phyloP scores from a whole-genome alignment of 257 asterid species.

The Datura wrightii region DNA sequence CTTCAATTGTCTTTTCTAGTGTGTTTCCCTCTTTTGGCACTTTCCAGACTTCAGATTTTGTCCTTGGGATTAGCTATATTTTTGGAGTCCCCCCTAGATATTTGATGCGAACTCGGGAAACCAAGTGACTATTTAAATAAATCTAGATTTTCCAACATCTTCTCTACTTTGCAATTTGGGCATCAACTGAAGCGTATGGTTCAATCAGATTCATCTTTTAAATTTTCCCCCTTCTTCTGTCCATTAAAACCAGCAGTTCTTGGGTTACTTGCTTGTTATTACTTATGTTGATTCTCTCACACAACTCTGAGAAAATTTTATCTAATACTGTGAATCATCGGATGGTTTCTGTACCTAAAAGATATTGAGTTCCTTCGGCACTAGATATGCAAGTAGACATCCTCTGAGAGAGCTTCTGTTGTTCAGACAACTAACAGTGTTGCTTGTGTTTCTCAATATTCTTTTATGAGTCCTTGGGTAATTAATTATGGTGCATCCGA shows the following conservation, averaged over 20 bases:
- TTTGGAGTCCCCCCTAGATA: neutral
- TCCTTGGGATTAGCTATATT: neutral
- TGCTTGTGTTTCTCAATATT: neutral
- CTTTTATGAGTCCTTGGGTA: neutral
- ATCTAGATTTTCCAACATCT: neutral
- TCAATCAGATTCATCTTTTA: neutral
- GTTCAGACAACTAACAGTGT: neutral
- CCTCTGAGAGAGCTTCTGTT: neutral
- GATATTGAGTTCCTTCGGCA: neutral
- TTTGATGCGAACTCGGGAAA: neutral
- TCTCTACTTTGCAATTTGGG: neutral
- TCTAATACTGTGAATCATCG: neutral
- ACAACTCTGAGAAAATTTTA: neutral
- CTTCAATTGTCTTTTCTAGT: neutral
- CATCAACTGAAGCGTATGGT: neutral
- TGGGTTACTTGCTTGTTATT: slow-evolving; percentile 2
- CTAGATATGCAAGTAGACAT: neutral
- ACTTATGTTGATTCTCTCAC: neutral
- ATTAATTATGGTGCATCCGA: neutral
- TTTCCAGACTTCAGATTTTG: neutral
- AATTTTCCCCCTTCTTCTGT: neutral
- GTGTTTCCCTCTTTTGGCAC: slow-evolving; percentile 1
- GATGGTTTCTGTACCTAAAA: slow-evolving; percentile 7
- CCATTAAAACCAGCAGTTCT: slow-evolving; percentile 15
- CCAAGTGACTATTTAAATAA: neutral